These are phyloP conservation scores for Ceratobasidium papillatum DNA, from an alignment of 1,284 basidiomycete species.

Conservation along the genomic window DNA sequence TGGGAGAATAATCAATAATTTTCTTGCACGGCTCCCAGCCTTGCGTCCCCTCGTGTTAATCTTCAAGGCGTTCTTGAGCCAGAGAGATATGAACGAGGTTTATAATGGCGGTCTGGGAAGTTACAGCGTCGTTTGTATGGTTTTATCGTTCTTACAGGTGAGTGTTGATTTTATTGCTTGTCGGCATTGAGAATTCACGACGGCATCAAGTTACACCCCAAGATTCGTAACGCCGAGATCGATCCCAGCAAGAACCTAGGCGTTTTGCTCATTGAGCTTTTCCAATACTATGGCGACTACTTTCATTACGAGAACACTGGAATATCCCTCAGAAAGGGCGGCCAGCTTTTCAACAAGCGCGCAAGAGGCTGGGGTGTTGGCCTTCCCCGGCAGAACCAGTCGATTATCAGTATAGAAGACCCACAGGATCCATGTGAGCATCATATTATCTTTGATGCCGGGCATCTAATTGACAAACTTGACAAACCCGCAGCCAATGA, in stretches of 20 bases:
- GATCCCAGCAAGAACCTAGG: slow-evolving; percentile 89
- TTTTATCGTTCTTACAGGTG: slow-evolving; percentile 91
- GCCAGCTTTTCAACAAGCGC: slow-evolving; percentile 83
- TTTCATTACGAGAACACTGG: slow-evolving; percentile 95
- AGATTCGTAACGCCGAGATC: slow-evolving; percentile 88
- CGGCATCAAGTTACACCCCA: slow-evolving; percentile 80
- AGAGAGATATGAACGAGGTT: slow-evolving; percentile 96
- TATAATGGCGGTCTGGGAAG: slow-evolving; percentile 94
- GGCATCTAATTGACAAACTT: neutral
- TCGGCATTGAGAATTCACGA: neutral
- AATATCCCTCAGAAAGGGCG: slow-evolving; percentile 86
- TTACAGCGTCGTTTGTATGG: slow-evolving; percentile 93
- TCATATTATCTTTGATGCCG: slow-evolving; percentile 45
- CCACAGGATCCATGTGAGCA: slow-evolving; percentile 86
- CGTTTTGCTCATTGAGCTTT: slow-evolving; percentile 93
- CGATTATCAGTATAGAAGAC: slow-evolving; percentile 88
- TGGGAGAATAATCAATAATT: slow-evolving; percentile 82
- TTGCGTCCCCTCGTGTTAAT: slow-evolving; percentile 84
- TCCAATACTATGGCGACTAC: slow-evolving; percentile 91
- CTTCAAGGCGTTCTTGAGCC: slow-evolving; percentile 89
- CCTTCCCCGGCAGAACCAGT: slow-evolving; percentile 57
- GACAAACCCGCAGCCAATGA: slow-evolving; percentile 75
- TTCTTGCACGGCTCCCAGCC: slow-evolving; percentile 77
- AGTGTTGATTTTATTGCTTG: slow-evolving; percentile 44
- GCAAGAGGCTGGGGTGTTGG: slow-evolving; percentile 72